These are phyloP conservation scores for Cutaneotrichosporon dermatis DNA, from an alignment of 1,284 basidiomycete genomes.

Conservation along the genomic window DNA sequence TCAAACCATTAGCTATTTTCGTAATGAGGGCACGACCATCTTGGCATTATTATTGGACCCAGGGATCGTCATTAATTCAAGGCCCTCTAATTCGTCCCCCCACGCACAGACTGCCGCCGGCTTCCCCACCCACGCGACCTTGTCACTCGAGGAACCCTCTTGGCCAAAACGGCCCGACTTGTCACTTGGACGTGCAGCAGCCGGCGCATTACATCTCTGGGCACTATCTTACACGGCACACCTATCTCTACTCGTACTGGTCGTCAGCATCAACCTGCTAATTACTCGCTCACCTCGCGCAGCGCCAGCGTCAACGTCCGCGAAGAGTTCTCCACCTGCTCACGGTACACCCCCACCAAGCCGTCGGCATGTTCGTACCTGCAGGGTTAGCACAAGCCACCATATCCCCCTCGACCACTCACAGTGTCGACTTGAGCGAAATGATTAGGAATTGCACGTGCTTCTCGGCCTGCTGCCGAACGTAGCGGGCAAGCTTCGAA, in stretches of 20 bases:
- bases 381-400: slow-evolving; percentile 5
- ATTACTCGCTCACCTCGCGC: slow-evolving; percentile 7
- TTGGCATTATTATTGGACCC: too few relatives aligned
- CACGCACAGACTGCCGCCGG: too few relatives aligned
- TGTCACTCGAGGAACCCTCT: too few relatives aligned
- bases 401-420: slow-evolving; percentile 22
- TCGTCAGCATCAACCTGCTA: background rate
- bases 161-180: too few relatives aligned
- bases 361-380: slow-evolving; percentile 86
- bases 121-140: too few relatives aligned
- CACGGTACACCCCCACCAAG: slow-evolving; percentile 87
- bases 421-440: slow-evolving; percentile 62
- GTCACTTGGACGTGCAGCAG: too few relatives aligned
- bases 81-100: too few relatives aligned
- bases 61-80: too few relatives aligned
- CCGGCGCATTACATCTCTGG: too few relatives aligned
- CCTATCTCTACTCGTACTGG: slow-evolving; percentile 2
- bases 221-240: too few relatives aligned
- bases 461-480: slow-evolving; percentile 64
- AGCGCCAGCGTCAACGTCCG: slow-evolving; percentile 77
- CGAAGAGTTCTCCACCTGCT: slow-evolving; percentile 89
- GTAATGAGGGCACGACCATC: too few relatives aligned
- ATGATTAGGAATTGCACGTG: slow-evolving; percentile 94
- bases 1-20: too few relatives aligned
- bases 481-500: slow-evolving; percentile 85